phyloP scores from a whole-genome alignment of 441 rosid genomes.

The Adansonia rubrostipa region DNA sequence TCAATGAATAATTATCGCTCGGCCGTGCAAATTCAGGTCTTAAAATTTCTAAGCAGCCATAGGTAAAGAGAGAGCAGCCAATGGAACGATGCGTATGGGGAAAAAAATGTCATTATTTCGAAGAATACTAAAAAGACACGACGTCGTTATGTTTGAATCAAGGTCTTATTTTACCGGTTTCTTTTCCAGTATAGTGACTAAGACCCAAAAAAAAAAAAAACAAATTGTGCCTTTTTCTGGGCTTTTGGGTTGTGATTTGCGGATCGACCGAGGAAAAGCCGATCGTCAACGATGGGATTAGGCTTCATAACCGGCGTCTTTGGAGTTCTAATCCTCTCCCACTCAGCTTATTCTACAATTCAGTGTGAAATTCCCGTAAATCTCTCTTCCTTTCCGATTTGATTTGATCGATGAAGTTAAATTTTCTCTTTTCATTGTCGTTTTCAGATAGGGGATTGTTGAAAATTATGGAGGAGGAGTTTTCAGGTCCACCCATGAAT shows the following conservation, averaged over 20 bases:
- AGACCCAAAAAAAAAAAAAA: not conserved
- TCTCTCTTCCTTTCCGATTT: not conserved
- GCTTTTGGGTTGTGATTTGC: not conserved
- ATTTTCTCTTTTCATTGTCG: slow-evolving; percentile 11
- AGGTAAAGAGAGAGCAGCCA: not conserved
- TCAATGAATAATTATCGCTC: not conserved
- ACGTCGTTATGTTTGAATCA: not conserved
- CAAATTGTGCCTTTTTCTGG: not conserved
- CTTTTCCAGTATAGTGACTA: not conserved
- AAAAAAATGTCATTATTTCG: not conserved
- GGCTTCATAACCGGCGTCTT: slow-evolving; percentile 69
- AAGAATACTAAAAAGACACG: not conserved
- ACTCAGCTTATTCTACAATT: slow-evolving; percentile 85
- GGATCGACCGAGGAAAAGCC: not conserved
- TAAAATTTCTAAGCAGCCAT: not conserved
- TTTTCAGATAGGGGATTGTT: slow-evolving; percentile 53
- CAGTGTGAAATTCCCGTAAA: slow-evolving; percentile 57
- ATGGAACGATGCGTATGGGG: not conserved
- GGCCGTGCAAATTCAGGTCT: not conserved
- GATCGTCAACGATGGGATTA: slow-evolving; percentile 50
- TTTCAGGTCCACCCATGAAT: slow-evolving; percentile 78
- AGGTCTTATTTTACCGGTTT: not conserved
- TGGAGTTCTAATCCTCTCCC: slow-evolving; percentile 71
- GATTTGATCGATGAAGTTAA: slow-evolving; percentile 1
- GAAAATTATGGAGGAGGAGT: slow-evolving; percentile 83